These are phyloP conservation scores for Chionographis japonica DNA, from an alignment of 106 monocot species.

Conservation along the genomic window DNA sequence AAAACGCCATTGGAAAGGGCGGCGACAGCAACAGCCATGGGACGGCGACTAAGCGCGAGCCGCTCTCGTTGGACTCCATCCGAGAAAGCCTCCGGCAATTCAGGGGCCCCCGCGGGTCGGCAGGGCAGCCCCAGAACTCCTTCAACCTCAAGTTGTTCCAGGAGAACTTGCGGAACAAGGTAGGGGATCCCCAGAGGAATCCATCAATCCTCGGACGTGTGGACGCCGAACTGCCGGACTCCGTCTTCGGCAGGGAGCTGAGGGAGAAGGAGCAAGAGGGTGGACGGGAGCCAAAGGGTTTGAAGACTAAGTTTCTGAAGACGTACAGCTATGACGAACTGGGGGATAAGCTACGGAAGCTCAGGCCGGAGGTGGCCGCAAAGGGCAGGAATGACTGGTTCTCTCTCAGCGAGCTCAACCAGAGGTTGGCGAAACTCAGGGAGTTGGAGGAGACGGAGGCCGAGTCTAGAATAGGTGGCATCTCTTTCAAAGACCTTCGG, in stretches of 20 bases:
- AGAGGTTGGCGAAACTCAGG: conserved; percentile 73
- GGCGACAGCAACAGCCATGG: background rate
- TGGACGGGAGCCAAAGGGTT: conserved; percentile 13
- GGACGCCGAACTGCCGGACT: conserved; percentile 29
- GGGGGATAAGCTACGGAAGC: conserved; percentile 67
- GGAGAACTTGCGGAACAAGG: conserved; percentile 18
- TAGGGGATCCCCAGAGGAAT: background rate
- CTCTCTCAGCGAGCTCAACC: conserved; percentile 64
- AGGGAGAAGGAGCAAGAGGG: conserved; percentile 30
- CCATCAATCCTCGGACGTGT: background rate
- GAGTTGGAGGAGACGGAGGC: conserved; percentile 60
- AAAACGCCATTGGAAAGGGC: conserved; percentile 13
- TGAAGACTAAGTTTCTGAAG: conserved; percentile 56
- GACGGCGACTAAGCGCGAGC: background rate
- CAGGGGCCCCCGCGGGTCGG: conserved; percentile 4
- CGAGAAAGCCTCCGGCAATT: conserved; percentile 48
- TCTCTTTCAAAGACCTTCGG: conserved; percentile 26
- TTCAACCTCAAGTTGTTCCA: conserved; percentile 21
- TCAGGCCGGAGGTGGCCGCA: conserved; percentile 35
- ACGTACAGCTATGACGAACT: conserved; percentile 60
- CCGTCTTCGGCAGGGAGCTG: conserved; percentile 71
- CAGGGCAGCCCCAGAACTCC: background rate
- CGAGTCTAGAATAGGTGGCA: conserved; percentile 22
- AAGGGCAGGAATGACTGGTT: conserved; percentile 46
- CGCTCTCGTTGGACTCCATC: conserved; percentile 29